Conservation (phyloP, 2,329 filamentous ascomycete species). For the Fusarium euwallaceae region DNA sequence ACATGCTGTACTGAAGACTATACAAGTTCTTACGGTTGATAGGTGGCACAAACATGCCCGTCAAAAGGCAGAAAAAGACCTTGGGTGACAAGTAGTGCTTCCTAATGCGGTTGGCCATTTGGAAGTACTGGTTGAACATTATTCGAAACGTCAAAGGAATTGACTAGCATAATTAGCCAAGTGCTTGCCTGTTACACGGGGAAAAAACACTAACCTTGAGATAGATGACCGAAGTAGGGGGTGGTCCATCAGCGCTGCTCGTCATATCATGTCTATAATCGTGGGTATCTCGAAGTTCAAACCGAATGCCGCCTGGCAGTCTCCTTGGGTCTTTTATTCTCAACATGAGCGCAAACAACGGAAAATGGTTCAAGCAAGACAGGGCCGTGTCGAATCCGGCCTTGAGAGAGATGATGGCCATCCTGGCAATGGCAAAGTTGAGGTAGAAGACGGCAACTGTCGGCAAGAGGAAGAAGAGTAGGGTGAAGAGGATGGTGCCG, state of each 20-base stretch:
- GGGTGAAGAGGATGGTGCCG: constrained; percentile 94
- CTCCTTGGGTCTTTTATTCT: constrained; percentile 92
- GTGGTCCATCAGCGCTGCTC: constrained; percentile 61
- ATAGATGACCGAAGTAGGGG: constrained; percentile 84
- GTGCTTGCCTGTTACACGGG: background rate
- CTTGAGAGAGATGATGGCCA: constrained; percentile 95
- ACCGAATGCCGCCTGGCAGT: constrained; percentile 88
- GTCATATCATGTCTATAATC: constrained; percentile 57
- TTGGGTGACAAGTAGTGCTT: constrained; percentile 94
- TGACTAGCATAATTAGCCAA: constrained; percentile 66
- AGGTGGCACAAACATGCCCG: constrained; percentile 92
- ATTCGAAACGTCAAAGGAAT: constrained; percentile 90
- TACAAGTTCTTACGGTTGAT: constrained; percentile 96
- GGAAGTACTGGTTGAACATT: constrained; percentile 98
- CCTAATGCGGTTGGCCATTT: constrained; percentile 89
- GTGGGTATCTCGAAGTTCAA: constrained; percentile 85
- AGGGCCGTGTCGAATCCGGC: constrained; percentile 91
- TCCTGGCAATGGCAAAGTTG: constrained; percentile 93
- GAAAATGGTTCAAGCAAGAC: constrained; percentile 97
- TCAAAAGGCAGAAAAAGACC: constrained; percentile 88
- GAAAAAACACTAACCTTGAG: constrained; percentile 73
- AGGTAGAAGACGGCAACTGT: constrained; percentile 97
- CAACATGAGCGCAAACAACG: constrained; percentile 96
- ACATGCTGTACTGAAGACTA: constrained; percentile 97
- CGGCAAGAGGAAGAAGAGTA: constrained; percentile 93